Evolutionary conservation across 2,329 filamentous ascomycete genomes (phyloP).

Genomic region (Aspergillus fumigatus): DNA sequence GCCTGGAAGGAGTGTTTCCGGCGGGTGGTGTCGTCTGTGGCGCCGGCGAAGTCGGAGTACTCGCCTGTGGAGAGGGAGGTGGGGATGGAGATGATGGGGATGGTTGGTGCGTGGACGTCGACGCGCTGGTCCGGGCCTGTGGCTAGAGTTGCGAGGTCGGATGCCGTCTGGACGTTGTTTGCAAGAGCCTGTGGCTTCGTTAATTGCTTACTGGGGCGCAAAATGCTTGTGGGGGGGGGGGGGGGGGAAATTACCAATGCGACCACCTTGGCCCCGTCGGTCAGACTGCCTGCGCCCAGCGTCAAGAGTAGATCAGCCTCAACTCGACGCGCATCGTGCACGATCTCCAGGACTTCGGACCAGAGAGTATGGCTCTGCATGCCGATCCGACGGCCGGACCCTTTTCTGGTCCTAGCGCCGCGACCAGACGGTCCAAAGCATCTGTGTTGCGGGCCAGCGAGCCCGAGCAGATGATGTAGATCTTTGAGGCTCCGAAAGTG

Average conservation of each 20-base stretch:
- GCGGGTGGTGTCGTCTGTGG: constrained; percentile 32
- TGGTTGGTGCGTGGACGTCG: constrained; percentile 22
- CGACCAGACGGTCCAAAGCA: constrained; percentile 39
- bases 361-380: constrained; percentile 54
- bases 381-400: constrained; percentile 44
- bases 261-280: constrained; percentile 53
- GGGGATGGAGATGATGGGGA: constrained; percentile 37
- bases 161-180: constrained; percentile 40
- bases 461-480: constrained; percentile 51
- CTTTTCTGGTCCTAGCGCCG: constrained; percentile 36
- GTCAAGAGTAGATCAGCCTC: constrained; percentile 51
- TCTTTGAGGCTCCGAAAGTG: constrained; percentile 42
- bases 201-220: not conserved
- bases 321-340: constrained; percentile 34
- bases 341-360: constrained; percentile 49
- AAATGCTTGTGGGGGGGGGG: no score
- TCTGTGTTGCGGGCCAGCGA: constrained; percentile 47
- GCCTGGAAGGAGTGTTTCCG: constrained; percentile 35
- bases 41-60: constrained; percentile 39
- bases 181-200: constrained; percentile 39
- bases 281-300: constrained; percentile 53
- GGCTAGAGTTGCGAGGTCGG: constrained; percentile 38
- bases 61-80: constrained; percentile 42
- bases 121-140: constrained; percentile 22
- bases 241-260: constrained; percentile 37